Conservation (phyloP, 805 yeast genomes). For the Yueomyces sp. region DNA sequence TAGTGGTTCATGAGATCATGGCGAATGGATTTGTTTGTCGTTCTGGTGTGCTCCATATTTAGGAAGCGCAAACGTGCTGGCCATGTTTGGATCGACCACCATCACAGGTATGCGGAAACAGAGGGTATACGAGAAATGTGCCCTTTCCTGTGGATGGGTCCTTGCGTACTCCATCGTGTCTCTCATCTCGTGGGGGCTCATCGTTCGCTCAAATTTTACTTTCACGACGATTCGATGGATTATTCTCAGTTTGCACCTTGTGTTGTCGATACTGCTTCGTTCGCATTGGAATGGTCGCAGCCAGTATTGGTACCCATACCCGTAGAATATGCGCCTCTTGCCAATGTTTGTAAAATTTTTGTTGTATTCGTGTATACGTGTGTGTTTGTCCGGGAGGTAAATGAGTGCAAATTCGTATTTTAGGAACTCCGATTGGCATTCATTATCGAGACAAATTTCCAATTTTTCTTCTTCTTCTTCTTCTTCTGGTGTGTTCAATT, state of each 20-base stretch:
- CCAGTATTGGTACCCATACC: neutral
- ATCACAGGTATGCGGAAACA: constrained; percentile 6
- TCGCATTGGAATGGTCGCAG: neutral
- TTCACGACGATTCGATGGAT: neutral
- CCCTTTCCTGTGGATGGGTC: neutral
- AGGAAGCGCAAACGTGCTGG: constrained; percentile 1
- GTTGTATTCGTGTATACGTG: no score
- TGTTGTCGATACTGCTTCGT: neutral
- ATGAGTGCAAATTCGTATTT: no score
- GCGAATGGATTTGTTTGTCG: no score
- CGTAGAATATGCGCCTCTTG: neutral
- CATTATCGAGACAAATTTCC: no score
- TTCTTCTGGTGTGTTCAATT: no score
- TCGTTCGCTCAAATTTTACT: neutral
- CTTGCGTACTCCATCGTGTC: neutral
- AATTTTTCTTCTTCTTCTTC: no score
- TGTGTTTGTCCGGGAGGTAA: no score
- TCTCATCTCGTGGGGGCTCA: neutral
- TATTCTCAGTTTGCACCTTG: neutral
- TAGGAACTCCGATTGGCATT: no score
- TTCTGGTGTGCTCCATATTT: neutral
- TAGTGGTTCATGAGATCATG: no score
- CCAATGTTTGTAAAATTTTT: no score
- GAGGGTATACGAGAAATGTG: constrained; percentile 1
- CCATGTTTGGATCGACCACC: constrained; percentile 4